phyloP scores from a whole-genome alignment of 2,329 filamentous ascomycete species.

The Huntiella omanensis region DNA sequence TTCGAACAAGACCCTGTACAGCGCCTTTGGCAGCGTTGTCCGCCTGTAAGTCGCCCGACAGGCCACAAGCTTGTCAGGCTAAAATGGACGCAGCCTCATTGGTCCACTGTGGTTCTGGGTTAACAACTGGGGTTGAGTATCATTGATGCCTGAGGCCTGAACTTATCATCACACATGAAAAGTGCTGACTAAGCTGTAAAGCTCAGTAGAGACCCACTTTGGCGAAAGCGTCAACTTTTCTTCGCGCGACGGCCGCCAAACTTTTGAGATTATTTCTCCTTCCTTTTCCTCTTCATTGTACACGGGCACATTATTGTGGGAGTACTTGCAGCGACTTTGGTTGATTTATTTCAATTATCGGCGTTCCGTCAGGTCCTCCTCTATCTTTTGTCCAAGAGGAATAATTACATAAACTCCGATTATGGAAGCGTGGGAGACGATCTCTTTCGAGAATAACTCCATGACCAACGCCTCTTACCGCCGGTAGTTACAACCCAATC shows the following conservation, averaged over 20 bases:
- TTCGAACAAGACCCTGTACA: too few species aligned
- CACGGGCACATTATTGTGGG: constrained; percentile 55
- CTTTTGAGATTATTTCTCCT: constrained; percentile 14
- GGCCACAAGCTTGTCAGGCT: too few species aligned
- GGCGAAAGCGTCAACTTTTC: constrained; percentile 12
- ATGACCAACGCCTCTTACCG: constrained; percentile 53
- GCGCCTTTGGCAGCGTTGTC: too few species aligned
- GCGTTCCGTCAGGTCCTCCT: constrained; percentile 45
- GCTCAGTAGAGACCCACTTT: constrained; percentile 1
- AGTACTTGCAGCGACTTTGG: constrained; percentile 33
- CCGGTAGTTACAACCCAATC: constrained; percentile 41
- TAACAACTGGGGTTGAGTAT: too few species aligned
- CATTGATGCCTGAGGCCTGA: too few species aligned
- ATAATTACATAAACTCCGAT: constrained; percentile 33
- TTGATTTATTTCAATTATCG: neutral
- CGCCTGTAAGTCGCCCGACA: too few species aligned
- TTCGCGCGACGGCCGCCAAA: constrained; percentile 7
- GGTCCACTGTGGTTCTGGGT: too few species aligned
- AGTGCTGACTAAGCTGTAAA: too few species aligned
- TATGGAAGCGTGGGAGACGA: constrained; percentile 54
- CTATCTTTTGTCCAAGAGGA: constrained; percentile 54
- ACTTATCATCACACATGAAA: too few species aligned
- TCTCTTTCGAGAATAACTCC: constrained; percentile 24
- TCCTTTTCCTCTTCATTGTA: constrained; percentile 39
- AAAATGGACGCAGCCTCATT: too few species aligned